Evolutionary conservation across 139 green algal genomes (phyloP).

Genomic region (Micractinium sp.): DNA sequence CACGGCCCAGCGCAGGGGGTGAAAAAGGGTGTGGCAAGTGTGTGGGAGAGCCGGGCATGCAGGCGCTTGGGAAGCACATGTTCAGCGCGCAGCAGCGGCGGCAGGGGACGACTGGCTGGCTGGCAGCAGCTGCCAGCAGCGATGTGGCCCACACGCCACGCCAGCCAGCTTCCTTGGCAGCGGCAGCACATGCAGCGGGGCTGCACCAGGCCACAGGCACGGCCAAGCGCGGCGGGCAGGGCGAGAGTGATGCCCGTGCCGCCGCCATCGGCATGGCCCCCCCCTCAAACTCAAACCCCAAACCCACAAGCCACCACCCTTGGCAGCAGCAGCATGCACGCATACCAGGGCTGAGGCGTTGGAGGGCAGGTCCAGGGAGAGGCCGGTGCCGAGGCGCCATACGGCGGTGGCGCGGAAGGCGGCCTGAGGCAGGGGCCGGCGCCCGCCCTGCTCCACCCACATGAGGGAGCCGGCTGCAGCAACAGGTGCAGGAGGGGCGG

Average conservation of each 20-base stretch:
- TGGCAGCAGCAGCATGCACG: too few species aligned
- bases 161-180: too few species aligned
- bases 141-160: too few species aligned
- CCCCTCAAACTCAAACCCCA: too few species aligned
- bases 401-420: neutral
- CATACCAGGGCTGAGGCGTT: constrained; percentile 21
- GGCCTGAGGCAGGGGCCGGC: neutral
- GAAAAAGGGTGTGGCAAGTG: neutral
- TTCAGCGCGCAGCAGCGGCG: neutral
- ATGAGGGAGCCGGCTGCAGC: constrained; percentile 10
- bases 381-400: neutral
- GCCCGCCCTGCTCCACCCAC: constrained; percentile 18
- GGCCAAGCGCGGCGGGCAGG: too few species aligned
- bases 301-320: too few species aligned
- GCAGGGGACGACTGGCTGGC: neutral
- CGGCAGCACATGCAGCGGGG: too few species aligned
- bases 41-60: neutral
- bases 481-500: neutral
- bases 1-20: neutral
- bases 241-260: too few species aligned
- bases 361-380: constrained; percentile 12
- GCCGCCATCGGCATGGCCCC: too few species aligned
- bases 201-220: too few species aligned
- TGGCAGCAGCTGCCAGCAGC: too few species aligned
- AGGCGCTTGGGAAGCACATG: neutral